phyloP scores from a whole-genome alignment of 2,329 filamentous ascomycete genomes.

The Stachybotrys chartarum region DNA sequence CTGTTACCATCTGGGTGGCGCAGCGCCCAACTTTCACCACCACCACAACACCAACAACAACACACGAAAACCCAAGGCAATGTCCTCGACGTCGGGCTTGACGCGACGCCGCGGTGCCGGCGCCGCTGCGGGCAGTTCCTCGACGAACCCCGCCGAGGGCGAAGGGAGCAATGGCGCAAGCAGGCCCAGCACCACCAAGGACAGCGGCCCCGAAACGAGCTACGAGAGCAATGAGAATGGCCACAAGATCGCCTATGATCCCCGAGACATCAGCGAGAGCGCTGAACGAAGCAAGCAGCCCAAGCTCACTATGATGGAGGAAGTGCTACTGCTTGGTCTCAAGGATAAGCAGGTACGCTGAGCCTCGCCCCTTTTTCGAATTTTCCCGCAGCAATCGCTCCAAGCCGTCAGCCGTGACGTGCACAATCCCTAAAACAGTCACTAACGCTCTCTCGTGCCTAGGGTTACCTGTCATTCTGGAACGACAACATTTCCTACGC shows the following conservation, averaged over 20 bases:
- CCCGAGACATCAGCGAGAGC: conserved; percentile 93
- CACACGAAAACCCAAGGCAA: conserved; percentile 7
- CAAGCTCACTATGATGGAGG: conserved; percentile 98
- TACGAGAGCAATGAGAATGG: conserved; percentile 92
- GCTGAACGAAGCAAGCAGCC: conserved; percentile 95
- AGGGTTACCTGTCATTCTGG: conserved; percentile 99
- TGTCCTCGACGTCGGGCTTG: conserved; percentile 41
- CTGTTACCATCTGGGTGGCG: background rate
- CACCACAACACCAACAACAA: background rate
- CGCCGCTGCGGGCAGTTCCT: conserved; percentile 51
- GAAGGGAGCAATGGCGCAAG: conserved; percentile 48
- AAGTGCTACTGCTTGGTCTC: conserved; percentile 86
- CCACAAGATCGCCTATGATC: conserved; percentile 97
- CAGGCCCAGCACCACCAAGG: conserved; percentile 44
- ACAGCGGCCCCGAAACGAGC: conserved; percentile 63
- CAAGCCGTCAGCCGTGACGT: background rate
- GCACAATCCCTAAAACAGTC: background rate
- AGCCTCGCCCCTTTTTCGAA: conserved; percentile 1
- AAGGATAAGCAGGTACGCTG: conserved; percentile 92
- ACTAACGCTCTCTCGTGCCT: conserved; percentile 3
- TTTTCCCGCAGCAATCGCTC: background rate
- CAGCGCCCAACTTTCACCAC: background rate
- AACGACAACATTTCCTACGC: conserved; percentile 99
- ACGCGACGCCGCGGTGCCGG: conserved; percentile 65
- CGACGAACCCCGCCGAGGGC: conserved; percentile 33